Evolutionary conservation across 345 rosid species (phyloP), one percentile per base, ranked within the genome.

Genomic region (Cardamine resedifolia): DNA sequence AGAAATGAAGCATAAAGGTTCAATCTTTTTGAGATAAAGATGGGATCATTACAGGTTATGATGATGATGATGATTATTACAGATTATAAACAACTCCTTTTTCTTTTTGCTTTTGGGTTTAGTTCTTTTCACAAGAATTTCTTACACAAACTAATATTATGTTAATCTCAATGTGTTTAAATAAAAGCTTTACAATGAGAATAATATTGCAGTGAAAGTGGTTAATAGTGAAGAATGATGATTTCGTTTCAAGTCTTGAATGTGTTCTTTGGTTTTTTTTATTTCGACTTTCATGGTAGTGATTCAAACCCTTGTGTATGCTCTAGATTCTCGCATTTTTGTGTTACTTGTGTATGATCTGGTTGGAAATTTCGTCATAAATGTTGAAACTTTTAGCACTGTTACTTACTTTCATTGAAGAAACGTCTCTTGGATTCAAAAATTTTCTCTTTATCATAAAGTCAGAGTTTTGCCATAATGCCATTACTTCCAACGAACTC

Each of bases 1-100:
- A 86, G 90, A 93, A 83, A 77, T 90, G 89, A 94, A 70, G 69
- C 7, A 0, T 7, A 20, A 50, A 39, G 62, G 48, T 74, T 67
- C 12, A 1, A 27, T 58, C 56, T 51, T 60, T 49, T 15, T 68
- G 15, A 26, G n/a, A 20, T 16, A 45, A 39, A 55, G 33, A 61
- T 66, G 52, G 51, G 59, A 56, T 57, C 66, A 21, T 65, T 66
- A 49, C 44, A 74, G 34, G 44, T 49, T 59, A 50, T n/a, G 24
- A 34, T 31, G 4, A 49, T 36, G 31, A 71, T 36, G 64, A 69
- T 55, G 18, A 31, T 31, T 24, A 58, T 34, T 11, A 60, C 23
- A 75, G 73, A 24, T 59, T 75, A 48, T 66, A 38, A 66, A 66
- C 56, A 41, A 38, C 53, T 47, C 24, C 45, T 36, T 24, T 28